Conservation (phyloP, 2,329 filamentous ascomycete genomes). For the Diaporthe citriasiana region DNA sequence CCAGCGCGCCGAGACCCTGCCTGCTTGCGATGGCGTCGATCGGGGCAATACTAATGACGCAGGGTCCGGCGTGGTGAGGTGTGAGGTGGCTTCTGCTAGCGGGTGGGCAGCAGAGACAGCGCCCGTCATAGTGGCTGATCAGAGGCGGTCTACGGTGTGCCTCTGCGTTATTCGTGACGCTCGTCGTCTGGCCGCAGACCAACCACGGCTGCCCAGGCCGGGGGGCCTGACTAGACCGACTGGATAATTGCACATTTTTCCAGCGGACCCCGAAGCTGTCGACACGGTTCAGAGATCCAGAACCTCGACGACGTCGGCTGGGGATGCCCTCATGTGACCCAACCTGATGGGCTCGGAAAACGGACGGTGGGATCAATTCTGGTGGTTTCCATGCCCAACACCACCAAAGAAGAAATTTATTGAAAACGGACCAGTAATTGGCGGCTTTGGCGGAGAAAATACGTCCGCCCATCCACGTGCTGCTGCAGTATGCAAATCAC, state of each 20-base stretch:
- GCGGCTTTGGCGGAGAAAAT: not conserved
- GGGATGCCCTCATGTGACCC: not conserved
- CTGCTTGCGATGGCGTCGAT: slow-evolving; percentile 11
- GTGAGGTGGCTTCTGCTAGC: not conserved
- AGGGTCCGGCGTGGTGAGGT: not conserved
- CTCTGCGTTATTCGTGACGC: not conserved
- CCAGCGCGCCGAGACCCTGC: slow-evolving; percentile 8
- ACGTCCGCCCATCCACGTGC: slow-evolving; percentile 16
- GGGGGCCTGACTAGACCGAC: not conserved
- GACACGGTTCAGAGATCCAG: not conserved
- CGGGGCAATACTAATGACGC: slow-evolving; percentile 25
- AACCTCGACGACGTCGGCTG: slow-evolving; percentile 2
- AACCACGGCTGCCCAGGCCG: not conserved
- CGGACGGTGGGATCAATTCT: not conserved
- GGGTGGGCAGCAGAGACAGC: not conserved
- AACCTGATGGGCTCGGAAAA: not conserved
- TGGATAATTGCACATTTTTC: not conserved
- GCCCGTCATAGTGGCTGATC: slow-evolving; percentile 20
- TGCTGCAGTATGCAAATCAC: slow-evolving; percentile 4
- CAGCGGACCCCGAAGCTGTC: not conserved
- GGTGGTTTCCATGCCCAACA: not conserved
- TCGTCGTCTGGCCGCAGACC: not conserved
- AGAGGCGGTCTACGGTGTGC: slow-evolving; percentile 10
- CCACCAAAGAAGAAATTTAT: not conserved
- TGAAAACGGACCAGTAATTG: not conserved